A percentile compares a stretch with the other conserved stretches of the same genome.
Evolutionary conservation across 2,329 filamentous ascomycete species (phyloP).

Genomic region (Macrophomina pseudophaseolina): DNA sequence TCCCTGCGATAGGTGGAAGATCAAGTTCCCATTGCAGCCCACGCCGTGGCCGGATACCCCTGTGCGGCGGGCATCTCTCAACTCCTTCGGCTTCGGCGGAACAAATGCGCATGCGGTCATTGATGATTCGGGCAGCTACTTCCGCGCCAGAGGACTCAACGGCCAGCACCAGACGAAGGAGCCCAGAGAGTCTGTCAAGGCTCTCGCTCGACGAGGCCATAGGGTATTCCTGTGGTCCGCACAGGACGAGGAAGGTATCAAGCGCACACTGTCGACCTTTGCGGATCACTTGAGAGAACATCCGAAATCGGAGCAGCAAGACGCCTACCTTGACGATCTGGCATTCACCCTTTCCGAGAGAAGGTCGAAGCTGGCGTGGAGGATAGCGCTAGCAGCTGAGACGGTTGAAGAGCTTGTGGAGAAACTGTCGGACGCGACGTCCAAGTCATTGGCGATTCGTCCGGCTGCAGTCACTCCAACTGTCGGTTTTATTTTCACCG

Average conservation of each 20-base stretch:
- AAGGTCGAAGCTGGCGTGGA: not conserved
- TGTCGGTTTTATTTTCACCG: conserved; percentile 36
- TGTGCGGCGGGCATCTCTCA: conserved; percentile 25
- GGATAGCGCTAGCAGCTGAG: not conserved
- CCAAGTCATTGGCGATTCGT: conserved; percentile 33
- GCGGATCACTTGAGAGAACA: conserved; percentile 4
- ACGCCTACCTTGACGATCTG: conserved; percentile 8
- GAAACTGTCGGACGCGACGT: not conserved
- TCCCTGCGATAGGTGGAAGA: conserved; percentile 23
- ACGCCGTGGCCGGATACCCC: conserved; percentile 28
- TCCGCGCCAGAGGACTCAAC: conserved; percentile 27
- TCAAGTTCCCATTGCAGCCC: conserved; percentile 21
- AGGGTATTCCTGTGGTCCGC: conserved; percentile 27
- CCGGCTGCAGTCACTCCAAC: not conserved
- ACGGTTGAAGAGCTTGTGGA: not conserved
- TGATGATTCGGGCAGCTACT: conserved; percentile 10
- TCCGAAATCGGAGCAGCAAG: not conserved
- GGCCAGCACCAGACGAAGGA: not conserved
- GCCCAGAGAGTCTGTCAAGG: not conserved
- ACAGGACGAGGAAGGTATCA: conserved; percentile 24
- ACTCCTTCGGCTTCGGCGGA: conserved; percentile 30
- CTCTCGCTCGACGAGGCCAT: not conserved
- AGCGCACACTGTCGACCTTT: conserved; percentile 11
- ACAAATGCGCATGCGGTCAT: conserved; percentile 29
- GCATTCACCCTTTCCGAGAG: conserved; percentile 13